Conservation (phyloP, 371 early-diverging fungal genomes). For the Apophysomyces ossiformis region DNA sequence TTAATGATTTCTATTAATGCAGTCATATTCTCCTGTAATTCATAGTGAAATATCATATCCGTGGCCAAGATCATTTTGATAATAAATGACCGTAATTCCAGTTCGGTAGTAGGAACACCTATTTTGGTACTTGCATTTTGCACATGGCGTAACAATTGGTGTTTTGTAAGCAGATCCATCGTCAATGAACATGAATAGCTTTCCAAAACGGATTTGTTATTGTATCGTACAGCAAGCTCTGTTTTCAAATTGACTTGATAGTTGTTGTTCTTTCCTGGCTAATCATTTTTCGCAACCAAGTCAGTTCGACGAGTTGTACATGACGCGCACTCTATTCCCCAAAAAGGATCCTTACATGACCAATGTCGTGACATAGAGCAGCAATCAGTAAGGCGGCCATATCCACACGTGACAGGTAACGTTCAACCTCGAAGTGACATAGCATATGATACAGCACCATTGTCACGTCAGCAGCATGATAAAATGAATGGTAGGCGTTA, state of each 20-base stretch:
- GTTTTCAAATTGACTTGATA: slow-evolving; percentile 87
- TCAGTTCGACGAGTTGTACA: too few relatives aligned
- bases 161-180: slow-evolving; percentile 69
- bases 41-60: slow-evolving; percentile 91
- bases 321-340: neutral
- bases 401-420: slow-evolving; percentile 71
- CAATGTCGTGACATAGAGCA: slow-evolving; percentile 90
- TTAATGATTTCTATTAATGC: slow-evolving; percentile 37
- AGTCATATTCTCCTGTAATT: slow-evolving; percentile 69
- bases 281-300: neutral
- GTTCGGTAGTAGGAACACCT: slow-evolving; percentile 48
- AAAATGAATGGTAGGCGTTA: slow-evolving; percentile 90
- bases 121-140: slow-evolving; percentile 31
- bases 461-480: slow-evolving; percentile 88
- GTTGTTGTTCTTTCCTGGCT: slow-evolving; percentile 91
- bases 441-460: slow-evolving; percentile 80
- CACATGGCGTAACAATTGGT: slow-evolving; percentile 60
- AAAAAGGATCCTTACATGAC: slow-evolving; percentile 74
- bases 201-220: slow-evolving; percentile 84
- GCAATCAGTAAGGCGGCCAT: slow-evolving; percentile 77
- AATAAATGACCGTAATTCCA: slow-evolving; percentile 56
- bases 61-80: slow-evolving; percentile 79
- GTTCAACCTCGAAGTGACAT: slow-evolving; percentile 60
- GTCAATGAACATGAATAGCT: slow-evolving; percentile 82
- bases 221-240: slow-evolving; percentile 69